phyloP scores from a whole-genome alignment of 208 protist genomes.

The Trypanosoma melophagium region DNA sequence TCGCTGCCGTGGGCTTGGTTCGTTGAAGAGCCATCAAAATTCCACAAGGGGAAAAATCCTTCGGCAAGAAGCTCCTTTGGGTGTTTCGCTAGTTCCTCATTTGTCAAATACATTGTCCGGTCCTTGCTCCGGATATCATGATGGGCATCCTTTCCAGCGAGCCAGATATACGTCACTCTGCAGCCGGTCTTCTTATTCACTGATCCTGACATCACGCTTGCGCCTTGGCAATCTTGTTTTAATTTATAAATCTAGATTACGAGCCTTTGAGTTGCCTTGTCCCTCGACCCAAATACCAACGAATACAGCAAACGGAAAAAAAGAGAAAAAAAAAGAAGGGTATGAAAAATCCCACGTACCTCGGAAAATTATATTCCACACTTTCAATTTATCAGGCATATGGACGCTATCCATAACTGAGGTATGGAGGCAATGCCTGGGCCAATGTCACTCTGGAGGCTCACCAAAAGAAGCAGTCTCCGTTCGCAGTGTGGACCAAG shows the following conservation, averaged over 20 bases:
- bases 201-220: neutral
- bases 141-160: slow-evolving; percentile 72
- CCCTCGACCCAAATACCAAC: too few species aligned
- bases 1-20: slow-evolving; percentile 63
- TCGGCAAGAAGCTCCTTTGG: slow-evolving; percentile 73
- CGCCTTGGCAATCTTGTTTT: neutral
- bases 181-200: slow-evolving; percentile 4
- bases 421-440: too few species aligned
- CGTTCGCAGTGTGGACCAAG: too few species aligned
- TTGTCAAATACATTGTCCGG: slow-evolving; percentile 71
- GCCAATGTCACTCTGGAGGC: too few species aligned
- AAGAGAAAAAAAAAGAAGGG: too few species aligned
- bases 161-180: slow-evolving; percentile 86
- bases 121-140: slow-evolving; percentile 89
- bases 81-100: slow-evolving; percentile 46
- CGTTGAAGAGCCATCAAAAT: slow-evolving; percentile 96
- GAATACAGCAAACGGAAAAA: too few species aligned
- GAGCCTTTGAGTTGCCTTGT: too few species aligned
- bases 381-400: too few species aligned
- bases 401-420: too few species aligned
- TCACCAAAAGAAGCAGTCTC: too few species aligned
- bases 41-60: slow-evolving; percentile 93
- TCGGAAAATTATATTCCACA: too few species aligned
- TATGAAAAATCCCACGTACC: too few species aligned
- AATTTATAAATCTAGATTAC: neutral